A percentile compares a stretch with the other conserved stretches of the same genome.
Evolutionary conservation across 306 rosid species (phyloP).

Genomic region (Parietaria judaica): DNA sequence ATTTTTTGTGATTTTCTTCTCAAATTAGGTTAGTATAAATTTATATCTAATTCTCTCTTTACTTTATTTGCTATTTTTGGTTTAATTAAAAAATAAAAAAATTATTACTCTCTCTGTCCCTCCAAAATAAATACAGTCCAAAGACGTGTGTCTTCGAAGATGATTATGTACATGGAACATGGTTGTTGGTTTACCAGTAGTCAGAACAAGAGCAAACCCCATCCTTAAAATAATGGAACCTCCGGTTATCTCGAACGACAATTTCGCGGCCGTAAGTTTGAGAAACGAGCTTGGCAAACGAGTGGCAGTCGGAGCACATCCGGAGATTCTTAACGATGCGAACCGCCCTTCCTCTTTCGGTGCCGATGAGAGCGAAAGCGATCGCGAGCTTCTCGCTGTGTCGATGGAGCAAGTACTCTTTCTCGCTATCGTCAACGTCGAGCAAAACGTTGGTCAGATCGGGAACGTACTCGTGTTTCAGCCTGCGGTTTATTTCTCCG

Average conservation of each 20-base stretch:
- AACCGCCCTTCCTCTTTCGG: conserved; percentile 36
- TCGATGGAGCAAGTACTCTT: conserved; percentile 48
- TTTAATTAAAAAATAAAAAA: no score
- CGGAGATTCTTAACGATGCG: conserved; percentile 68
- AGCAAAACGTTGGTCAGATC: conserved; percentile 64
- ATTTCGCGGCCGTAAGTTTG: conserved; percentile 52
- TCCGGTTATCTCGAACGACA: conserved; percentile 47
- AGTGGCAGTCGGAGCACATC: conserved; percentile 73
- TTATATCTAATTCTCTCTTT: no score
- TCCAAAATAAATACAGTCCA: no score
- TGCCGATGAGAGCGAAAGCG: conserved; percentile 60
- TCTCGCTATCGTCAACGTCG: conserved; percentile 59
- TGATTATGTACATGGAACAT: no score
- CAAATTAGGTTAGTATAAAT: no score
- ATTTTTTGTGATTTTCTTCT: no score
- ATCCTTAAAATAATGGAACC: conserved; percentile 57
- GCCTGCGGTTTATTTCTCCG: conserved; percentile 45
- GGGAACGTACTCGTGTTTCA: conserved; percentile 56
- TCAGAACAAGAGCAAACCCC: conserved; percentile 68
- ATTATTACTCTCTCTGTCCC: no score
- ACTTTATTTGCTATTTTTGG: no score
- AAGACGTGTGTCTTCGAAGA: no score
- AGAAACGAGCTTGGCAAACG: conserved; percentile 57
- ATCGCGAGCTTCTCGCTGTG: conserved; percentile 79
- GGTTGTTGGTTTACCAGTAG: conserved; percentile 38